Conservation (phyloP, 257 asterid species). For the Misopates orontium region DNA sequence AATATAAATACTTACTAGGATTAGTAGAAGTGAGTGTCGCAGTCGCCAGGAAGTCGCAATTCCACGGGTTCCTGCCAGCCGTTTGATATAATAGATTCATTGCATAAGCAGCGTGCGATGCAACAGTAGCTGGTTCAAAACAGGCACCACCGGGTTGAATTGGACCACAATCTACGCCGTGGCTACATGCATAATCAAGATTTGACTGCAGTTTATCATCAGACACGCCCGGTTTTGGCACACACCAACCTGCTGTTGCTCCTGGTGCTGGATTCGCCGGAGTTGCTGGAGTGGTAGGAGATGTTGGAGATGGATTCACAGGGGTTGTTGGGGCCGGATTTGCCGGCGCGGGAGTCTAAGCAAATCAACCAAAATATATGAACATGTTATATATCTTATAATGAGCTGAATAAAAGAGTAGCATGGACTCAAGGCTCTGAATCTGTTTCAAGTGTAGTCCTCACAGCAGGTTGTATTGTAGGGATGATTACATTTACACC, state of each 20-base stretch:
- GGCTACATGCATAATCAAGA: conserved; percentile 72
- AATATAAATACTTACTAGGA: conserved; percentile 60
- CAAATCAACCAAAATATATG: conserved; percentile 21
- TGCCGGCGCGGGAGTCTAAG: conserved; percentile 55
- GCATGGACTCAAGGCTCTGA: neutral
- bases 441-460: neutral
- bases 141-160: conserved; percentile 77
- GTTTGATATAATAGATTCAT: conserved; percentile 82
- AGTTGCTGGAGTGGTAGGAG: conserved; percentile 33
- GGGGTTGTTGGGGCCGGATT: conserved; percentile 32
- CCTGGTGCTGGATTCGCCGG: conserved; percentile 23
- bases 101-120: conserved; percentile 77
- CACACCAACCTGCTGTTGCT: conserved; percentile 27
- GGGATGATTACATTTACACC: no score
- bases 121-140: conserved; percentile 61
- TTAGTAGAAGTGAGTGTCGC: conserved; percentile 51
- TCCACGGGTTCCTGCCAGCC: conserved; percentile 76
- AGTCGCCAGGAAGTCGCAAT: conserved; percentile 72
- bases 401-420: neutral
- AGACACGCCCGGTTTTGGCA: conserved; percentile 54
- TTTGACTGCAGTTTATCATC: conserved; percentile 63
- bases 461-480: neutral
- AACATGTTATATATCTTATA: conserved; percentile 14
- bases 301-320: conserved; percentile 17
- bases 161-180: conserved; percentile 69